Conservation (phyloP, 352 stramenopile species). For the Phytopythium sindhum region DNA sequence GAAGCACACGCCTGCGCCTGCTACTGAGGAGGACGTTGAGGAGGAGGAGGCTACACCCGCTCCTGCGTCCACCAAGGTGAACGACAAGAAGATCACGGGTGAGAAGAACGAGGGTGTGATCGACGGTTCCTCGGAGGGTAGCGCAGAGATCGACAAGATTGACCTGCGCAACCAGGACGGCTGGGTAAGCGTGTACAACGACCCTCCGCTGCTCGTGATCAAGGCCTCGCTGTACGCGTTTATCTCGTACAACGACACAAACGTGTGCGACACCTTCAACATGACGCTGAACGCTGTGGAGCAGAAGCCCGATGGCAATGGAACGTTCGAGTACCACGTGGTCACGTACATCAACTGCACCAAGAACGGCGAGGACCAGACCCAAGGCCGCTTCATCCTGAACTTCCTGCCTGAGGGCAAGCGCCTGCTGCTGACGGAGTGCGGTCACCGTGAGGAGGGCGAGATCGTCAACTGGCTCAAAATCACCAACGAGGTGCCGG, state of each 20-base stretch:
- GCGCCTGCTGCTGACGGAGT: slow-evolving; percentile 74
- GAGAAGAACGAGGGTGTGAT: slow-evolving; percentile 75
- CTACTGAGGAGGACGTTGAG: slow-evolving; percentile 1
- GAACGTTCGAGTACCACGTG: slow-evolving; percentile 76
- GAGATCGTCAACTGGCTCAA: slow-evolving; percentile 87
- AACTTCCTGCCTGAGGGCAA: slow-evolving; percentile 84
- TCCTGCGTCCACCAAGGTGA: slow-evolving; percentile 16
- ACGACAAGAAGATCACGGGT: slow-evolving; percentile 72
- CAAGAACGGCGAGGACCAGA: slow-evolving; percentile 69
- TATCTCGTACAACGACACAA: slow-evolving; percentile 81
- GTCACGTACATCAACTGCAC: slow-evolving; percentile 86
- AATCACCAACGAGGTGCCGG: slow-evolving; percentile 74
- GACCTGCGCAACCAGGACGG: slow-evolving; percentile 65
- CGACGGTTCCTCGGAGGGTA: slow-evolving; percentile 74
- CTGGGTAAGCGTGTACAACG: slow-evolving; percentile 82
- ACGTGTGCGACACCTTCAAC: slow-evolving; percentile 82
- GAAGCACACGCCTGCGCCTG: slow-evolving; percentile 10
- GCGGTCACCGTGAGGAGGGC: slow-evolving; percentile 76
- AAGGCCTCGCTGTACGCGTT: slow-evolving; percentile 86
- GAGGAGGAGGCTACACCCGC: slow-evolving; percentile 5
- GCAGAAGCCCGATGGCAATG: slow-evolving; percentile 72
- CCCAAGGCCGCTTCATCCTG: slow-evolving; percentile 72
- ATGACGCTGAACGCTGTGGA: slow-evolving; percentile 86
- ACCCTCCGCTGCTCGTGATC: slow-evolving; percentile 74
- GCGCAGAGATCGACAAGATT: slow-evolving; percentile 83